phyloP scores from a whole-genome alignment of 2,329 filamentous ascomycete species.

The Colletotrichum shisoi region DNA sequence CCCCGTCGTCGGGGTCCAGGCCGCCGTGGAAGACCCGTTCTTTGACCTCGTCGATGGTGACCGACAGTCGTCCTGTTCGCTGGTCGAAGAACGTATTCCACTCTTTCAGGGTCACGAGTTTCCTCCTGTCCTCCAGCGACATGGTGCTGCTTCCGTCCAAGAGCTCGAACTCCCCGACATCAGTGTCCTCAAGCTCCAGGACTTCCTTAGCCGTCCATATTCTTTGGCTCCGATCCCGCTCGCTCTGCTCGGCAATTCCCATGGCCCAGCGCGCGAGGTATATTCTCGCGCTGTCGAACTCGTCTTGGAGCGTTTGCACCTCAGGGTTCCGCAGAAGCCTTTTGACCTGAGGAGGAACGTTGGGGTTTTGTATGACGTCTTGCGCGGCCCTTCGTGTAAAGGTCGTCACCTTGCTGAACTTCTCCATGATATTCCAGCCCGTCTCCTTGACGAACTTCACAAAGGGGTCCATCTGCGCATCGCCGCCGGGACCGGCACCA shows the following conservation, averaged over 20 bases:
- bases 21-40: slow-evolving; percentile 97
- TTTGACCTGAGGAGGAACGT: slow-evolving; percentile 85
- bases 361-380: slow-evolving; percentile 89
- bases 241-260: slow-evolving; percentile 97
- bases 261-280: slow-evolving; percentile 98
- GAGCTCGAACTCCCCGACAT: slow-evolving; percentile 94
- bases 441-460: slow-evolving; percentile 94
- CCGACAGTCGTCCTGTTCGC: slow-evolving; percentile 73
- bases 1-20: slow-evolving; percentile 85
- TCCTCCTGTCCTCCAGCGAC: slow-evolving; percentile 78
- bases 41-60: slow-evolving; percentile 92
- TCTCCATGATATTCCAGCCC: slow-evolving; percentile 94
- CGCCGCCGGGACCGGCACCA: slow-evolving; percentile 55
- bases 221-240: slow-evolving; percentile 81
- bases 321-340: slow-evolving; percentile 88
- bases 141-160: slow-evolving; percentile 80
- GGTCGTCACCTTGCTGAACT: slow-evolving; percentile 95
- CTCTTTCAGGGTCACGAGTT: slow-evolving; percentile 79
- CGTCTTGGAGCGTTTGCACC: slow-evolving; percentile 92
- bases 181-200: slow-evolving; percentile 90
- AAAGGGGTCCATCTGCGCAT: slow-evolving; percentile 88
- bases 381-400: slow-evolving; percentile 93
- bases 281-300: slow-evolving; percentile 94
- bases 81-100: slow-evolving; percentile 92
- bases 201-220: slow-evolving; percentile 96